Evolutionary conservation across 2,329 filamentous ascomycete genomes (phyloP), one percentile per base, ranked within the genome.

Genomic region (Ceratocystis harringtonii): DNA sequence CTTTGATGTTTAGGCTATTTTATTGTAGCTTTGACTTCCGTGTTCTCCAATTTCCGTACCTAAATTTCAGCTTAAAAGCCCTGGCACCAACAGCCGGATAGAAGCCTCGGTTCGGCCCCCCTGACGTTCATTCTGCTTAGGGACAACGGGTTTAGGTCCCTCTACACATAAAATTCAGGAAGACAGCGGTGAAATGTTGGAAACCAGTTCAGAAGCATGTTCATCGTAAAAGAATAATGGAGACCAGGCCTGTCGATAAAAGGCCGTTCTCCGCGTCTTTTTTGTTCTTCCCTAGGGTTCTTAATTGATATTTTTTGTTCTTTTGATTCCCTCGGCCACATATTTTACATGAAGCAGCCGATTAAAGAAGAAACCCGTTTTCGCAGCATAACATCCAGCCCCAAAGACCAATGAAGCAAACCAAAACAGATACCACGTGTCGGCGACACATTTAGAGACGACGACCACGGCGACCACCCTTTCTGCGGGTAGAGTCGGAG

Each of bases 391-490:
- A 67, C 66, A 61, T 63, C 63, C 45, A 67, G 63, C 63, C 45
- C 63, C 61, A 61, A 32, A 63, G 66, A 67, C 58, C 60, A 65
- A 60, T 64, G 61, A 32, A 67, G 64, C 61, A 63, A 58, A 67
- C 66, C 66, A 67, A 67, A 67, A 67, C 66, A 67, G 63, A 65
- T 45, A 65, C 44, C 36, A 41, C 48, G 66, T 30, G 60, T 58
- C 66, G 50, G 19, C 52, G 66, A 67, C 60, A 65, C 61, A 69
- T 80, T 89, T 84, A 99, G 81, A 99, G 89, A 96, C 94, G 92
- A 83, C 94, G 94, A 97, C 94, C 94, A 89, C 94, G 92, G 82
- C 94, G 92, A 96, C 94, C 94, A 84, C 94, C 94, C 91, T 99
- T 99, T 84, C 92, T 92, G 82, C 94, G 90, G 76, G 94, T 99